Evolutionary conservation across 306 rosid species (phyloP).

Genomic region (Hylodesmum podocarpum): DNA sequence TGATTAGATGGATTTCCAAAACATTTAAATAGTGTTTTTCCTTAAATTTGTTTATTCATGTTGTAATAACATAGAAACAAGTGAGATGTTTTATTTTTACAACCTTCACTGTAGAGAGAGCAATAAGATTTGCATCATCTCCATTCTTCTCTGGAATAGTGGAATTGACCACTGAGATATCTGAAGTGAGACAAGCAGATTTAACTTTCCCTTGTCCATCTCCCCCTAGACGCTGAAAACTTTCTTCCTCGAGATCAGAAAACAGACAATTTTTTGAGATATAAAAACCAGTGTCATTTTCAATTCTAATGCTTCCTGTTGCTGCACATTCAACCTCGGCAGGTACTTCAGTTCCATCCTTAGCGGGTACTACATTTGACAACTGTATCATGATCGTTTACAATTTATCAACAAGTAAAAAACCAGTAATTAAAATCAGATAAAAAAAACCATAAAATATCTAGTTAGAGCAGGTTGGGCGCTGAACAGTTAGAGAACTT

Average conservation of each 20-base stretch:
- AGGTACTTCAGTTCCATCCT: conserved; percentile 45
- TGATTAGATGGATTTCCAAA: conserved; percentile 32
- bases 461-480: conserved; percentile 7
- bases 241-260: conserved; percentile 18
- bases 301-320: conserved; percentile 31
- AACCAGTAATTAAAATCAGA: conserved; percentile 6
- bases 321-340: conserved; percentile 21
- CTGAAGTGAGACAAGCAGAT: conserved; percentile 16
- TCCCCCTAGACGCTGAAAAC: conserved; percentile 27
- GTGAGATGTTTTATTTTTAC: neutral
- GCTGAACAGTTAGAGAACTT: neutral
- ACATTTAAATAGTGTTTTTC: neutral
- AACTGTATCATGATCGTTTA: conserved; percentile 42
- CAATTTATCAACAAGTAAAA: conserved; percentile 2
- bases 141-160: conserved; percentile 32
- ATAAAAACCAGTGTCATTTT: conserved; percentile 3
- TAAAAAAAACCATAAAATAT: conserved; percentile 3
- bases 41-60: neutral
- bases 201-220: conserved; percentile 32
- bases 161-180: conserved; percentile 17
- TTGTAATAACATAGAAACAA: neutral
- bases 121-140: conserved; percentile 22
- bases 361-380: conserved; percentile 31
- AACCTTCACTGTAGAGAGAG: conserved; percentile 47
- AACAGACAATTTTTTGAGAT: neutral